Evolutionary conservation across 306 rosid genomes (phyloP).

Genomic region (Lotus japonicus): DNA sequence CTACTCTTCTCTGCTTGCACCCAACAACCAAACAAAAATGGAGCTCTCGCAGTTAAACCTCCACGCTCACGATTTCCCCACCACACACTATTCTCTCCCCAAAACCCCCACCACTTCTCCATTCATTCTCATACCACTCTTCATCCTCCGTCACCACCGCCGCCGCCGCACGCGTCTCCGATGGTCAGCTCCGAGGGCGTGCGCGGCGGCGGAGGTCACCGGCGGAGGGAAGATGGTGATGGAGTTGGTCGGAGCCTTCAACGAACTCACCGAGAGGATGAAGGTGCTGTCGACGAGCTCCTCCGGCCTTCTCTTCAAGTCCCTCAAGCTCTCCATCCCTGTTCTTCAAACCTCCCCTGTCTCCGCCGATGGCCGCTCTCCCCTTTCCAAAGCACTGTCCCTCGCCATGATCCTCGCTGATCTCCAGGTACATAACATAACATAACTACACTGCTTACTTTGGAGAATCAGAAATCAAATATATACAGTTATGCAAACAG

Average conservation of each 20-base stretch:
- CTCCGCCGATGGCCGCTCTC: conserved; percentile 67
- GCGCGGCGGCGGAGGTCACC: conserved; percentile 1
- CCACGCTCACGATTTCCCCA: conserved; percentile 2
- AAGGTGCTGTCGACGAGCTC: conserved; percentile 47
- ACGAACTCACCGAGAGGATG: conserved; percentile 67
- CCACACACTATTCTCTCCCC: background rate
- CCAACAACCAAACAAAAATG: background rate
- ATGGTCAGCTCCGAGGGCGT: background rate
- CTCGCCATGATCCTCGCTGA: conserved; percentile 74
- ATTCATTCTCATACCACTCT: background rate
- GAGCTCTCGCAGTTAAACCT: conserved; percentile 7
- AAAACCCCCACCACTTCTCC: background rate
- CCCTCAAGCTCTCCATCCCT: conserved; percentile 78
- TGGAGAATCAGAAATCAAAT: too few relatives aligned
- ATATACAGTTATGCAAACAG: too few relatives aligned
- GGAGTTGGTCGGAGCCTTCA: conserved; percentile 88
- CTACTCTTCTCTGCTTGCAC: too few relatives aligned
- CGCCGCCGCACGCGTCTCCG: background rate
- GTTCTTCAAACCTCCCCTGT: conserved; percentile 52
- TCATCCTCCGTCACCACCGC: conserved; percentile 7
- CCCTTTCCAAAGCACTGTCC: conserved; percentile 73
- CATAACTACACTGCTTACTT: background rate
- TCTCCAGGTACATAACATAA: conserved; percentile 43
- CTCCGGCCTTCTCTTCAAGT: conserved; percentile 61
- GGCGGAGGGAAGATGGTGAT: conserved; percentile 81